Percentiles rank a stretch among this genome's conserved stretches.
phyloP scores from a whole-genome alignment of 768 basidiomycete species.

The Boletus sp. region DNA sequence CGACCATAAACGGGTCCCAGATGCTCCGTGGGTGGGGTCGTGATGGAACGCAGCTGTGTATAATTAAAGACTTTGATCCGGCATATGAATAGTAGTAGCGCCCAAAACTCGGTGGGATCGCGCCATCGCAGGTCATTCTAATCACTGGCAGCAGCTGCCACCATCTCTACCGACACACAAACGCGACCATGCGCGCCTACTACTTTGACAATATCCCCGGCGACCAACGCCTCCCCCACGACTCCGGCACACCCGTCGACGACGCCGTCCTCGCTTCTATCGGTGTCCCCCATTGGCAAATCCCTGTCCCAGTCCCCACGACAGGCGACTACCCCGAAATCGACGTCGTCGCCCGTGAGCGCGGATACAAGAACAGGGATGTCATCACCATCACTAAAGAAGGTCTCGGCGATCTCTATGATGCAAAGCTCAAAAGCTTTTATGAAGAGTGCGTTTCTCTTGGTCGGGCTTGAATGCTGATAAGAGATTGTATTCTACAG shows the following conservation, averaged over 20 bases:
- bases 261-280: constrained; percentile 47
- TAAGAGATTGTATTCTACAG: constrained; percentile 33
- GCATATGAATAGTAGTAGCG: too few relatives aligned
- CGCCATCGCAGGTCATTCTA: too few relatives aligned
- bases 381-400: constrained; percentile 72
- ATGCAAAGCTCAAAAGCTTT: constrained; percentile 76
- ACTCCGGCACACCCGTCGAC: constrained; percentile 58
- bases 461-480: not conserved
- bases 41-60: too few relatives aligned
- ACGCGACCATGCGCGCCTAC: constrained; percentile 71
- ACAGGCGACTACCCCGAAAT: constrained; percentile 45
- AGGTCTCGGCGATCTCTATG: constrained; percentile 79
- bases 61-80: too few relatives aligned
- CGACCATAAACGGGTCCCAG: too few relatives aligned
- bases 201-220: constrained; percentile 72
- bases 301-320: constrained; percentile 51
- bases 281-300: constrained; percentile 64
- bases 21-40: too few relatives aligned
- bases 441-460: constrained; percentile 65
- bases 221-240: constrained; percentile 80
- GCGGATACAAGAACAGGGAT: constrained; percentile 83
- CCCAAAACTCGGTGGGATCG: too few relatives aligned
- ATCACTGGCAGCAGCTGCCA: too few relatives aligned
- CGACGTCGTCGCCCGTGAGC: constrained; percentile 60
- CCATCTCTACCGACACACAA: too few relatives aligned